Percentiles rank a stretch among this genome's conserved stretches.
These are phyloP conservation scores for Cenococcum geophilum DNA, from an alignment of 495 filamentous ascomycete species.

Conservation along the genomic window DNA sequence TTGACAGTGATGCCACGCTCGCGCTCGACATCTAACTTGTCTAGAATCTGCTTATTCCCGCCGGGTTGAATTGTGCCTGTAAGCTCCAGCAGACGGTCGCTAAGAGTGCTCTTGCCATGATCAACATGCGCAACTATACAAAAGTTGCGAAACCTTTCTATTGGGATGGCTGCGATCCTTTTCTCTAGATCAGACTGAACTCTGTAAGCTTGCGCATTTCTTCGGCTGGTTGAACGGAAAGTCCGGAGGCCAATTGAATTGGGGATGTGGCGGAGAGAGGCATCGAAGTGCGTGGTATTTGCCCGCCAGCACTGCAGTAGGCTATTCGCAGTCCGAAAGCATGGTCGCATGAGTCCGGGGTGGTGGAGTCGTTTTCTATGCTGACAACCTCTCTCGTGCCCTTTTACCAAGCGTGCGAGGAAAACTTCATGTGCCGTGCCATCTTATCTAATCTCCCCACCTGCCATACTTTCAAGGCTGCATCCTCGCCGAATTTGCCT, in stretches of 20 bases:
- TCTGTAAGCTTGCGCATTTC: conserved; percentile 40
- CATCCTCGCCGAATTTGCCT: neutral
- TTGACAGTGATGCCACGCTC: conserved; percentile 97
- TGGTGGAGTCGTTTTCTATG: neutral
- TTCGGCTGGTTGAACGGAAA: conserved; percentile 41
- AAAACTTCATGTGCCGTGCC: conserved; percentile 5
- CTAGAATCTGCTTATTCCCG: conserved; percentile 88
- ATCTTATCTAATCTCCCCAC: conserved; percentile 20
- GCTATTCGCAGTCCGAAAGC: conserved; percentile 31
- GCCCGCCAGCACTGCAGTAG: conserved; percentile 32
- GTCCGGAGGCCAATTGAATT: conserved; percentile 30
- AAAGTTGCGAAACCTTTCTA: conserved; percentile 90
- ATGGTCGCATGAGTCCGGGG: conserved; percentile 33
- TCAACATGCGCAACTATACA: conserved; percentile 99
- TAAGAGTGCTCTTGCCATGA: conserved; percentile 94
- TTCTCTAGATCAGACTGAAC: conserved; percentile 58
- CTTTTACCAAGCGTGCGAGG: neutral
- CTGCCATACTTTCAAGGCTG: too few relatives aligned
- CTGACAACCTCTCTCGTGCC: neutral
- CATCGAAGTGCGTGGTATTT: conserved; percentile 20
- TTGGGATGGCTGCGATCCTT: conserved; percentile 79
- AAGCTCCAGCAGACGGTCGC: conserved; percentile 84
- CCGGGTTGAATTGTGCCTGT: conserved; percentile 88
- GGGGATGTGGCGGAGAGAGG: conserved; percentile 5
- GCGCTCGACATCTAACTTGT: conserved; percentile 94